These are phyloP conservation scores for Lathyrus oleraceus DNA, from an alignment of 306 rosid genomes.

Conservation along the genomic window DNA sequence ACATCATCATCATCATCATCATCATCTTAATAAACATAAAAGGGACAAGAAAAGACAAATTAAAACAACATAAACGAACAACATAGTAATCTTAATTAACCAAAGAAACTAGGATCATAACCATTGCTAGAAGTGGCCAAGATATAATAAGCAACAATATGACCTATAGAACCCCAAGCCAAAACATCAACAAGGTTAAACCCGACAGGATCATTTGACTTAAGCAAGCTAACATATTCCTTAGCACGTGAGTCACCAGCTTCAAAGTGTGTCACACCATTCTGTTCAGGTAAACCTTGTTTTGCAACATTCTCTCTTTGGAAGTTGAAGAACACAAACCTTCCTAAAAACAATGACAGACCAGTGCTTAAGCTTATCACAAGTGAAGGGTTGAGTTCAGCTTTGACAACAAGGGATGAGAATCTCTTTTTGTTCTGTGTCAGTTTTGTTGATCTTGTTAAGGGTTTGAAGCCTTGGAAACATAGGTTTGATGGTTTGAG, in stretches of 20 bases:
- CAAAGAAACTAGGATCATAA: conserved; percentile 87
- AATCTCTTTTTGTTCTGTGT: conserved; percentile 35
- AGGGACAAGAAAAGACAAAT: not conserved
- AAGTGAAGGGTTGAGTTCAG: conserved; percentile 70
- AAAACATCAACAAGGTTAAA: conserved; percentile 92
- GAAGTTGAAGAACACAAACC: conserved; percentile 97
- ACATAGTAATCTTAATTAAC: conserved; percentile 28
- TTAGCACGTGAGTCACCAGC: conserved; percentile 91
- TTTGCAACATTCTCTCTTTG: conserved; percentile 97
- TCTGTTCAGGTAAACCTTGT: conserved; percentile 92
- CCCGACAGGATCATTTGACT: conserved; percentile 97
- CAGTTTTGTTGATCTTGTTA: conserved; percentile 33
- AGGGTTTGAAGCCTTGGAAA: conserved; percentile 77
- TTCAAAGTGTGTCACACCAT: conserved; percentile 84
- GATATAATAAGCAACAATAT: conserved; percentile 85
- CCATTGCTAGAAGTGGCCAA: conserved; percentile 98
- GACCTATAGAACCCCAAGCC: conserved; percentile 97
- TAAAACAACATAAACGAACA: not conserved
- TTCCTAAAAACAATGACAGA: conserved; percentile 77
- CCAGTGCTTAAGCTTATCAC: conserved; percentile 99
- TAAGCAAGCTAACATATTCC: conserved; percentile 87
- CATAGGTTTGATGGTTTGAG: conserved; percentile 53
- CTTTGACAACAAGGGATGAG: conserved; percentile 40
- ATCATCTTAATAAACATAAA: too few species aligned
- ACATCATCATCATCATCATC: conserved; percentile 30